These are phyloP conservation scores for Metschnikowia rubicola DNA, from an alignment of 805 yeast species.

Conservation along the genomic window DNA sequence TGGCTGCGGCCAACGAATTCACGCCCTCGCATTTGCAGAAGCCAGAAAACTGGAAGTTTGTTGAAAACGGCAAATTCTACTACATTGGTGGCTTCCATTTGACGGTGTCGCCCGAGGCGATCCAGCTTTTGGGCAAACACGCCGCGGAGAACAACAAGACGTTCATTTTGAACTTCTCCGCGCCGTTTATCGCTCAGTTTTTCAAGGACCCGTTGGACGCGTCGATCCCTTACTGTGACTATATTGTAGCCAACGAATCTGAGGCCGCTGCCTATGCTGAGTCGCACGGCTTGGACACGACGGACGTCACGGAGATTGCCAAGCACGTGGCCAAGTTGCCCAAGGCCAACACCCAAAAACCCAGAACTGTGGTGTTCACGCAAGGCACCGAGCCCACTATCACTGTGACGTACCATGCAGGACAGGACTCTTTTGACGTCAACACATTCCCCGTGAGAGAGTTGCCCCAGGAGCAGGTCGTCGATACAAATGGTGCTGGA, in stretches of 20 bases:
- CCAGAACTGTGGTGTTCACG: constrained; percentile 89
- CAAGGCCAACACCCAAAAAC: constrained; percentile 61
- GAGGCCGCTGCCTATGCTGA: constrained; percentile 95
- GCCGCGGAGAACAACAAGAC: constrained; percentile 80
- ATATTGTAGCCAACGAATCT: constrained; percentile 90
- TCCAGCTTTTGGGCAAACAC: constrained; percentile 82
- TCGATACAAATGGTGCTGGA: constrained; percentile 98
- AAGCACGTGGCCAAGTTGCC: constrained; percentile 75
- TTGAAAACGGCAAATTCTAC: constrained; percentile 74
- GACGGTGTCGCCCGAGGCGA: constrained; percentile 96
- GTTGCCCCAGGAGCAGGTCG: constrained; percentile 62
- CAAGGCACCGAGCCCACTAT: constrained; percentile 94
- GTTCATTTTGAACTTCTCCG: constrained; percentile 83
- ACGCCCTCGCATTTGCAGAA: constrained; percentile 80
- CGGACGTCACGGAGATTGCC: constrained; percentile 74
- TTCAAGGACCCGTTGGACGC: constrained; percentile 87
- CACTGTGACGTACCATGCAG: constrained; percentile 56
- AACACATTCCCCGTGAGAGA: constrained; percentile 66
- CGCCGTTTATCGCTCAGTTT: constrained; percentile 94
- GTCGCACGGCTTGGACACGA: constrained; percentile 62
- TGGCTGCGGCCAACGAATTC: constrained; percentile 98
- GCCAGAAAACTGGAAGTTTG: constrained; percentile 85
- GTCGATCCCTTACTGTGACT: constrained; percentile 83
- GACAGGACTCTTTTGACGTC: constrained; percentile 44
- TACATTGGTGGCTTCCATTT: constrained; percentile 99